Evolutionary conservation across 768 basidiomycete species (phyloP).

Genomic region (Pleurotus tuoliensis): DNA sequence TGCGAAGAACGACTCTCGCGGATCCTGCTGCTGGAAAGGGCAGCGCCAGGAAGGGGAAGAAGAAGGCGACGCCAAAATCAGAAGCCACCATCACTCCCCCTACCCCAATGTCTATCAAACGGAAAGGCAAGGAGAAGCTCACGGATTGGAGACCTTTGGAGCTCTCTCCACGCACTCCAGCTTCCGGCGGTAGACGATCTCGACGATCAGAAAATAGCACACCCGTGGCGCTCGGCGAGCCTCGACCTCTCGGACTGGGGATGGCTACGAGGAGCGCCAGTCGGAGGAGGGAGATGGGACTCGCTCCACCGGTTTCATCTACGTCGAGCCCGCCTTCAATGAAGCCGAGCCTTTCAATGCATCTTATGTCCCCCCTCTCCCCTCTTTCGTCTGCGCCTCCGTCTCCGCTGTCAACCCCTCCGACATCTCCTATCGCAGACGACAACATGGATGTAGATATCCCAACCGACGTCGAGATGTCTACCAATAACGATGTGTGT

Average conservation of each 20-base stretch:
- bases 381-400: background rate
- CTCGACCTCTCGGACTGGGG: background rate
- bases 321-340: background rate
- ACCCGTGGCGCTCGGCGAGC: background rate
- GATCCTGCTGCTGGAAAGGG: background rate
- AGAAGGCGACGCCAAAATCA: background rate
- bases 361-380: background rate
- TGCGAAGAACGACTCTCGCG: background rate
- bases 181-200: too few species aligned
- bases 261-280: background rate
- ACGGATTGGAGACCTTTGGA: too few species aligned
- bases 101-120: too few species aligned
- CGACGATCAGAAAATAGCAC: too few species aligned
- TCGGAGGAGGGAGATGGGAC: background rate
- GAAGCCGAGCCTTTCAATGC: background rate
- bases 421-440: background rate
- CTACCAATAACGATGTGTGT: background rate
- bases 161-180: too few species aligned
- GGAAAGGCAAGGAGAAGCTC: too few species aligned
- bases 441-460: too few species aligned
- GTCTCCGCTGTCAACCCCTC: background rate
- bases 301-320: background rate
- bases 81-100: too few species aligned
- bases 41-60: background rate
- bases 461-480: background rate